Evolutionary conservation across 1,284 basidiomycete genomes (phyloP).

Genomic region (Tylopilus sp.): DNA sequence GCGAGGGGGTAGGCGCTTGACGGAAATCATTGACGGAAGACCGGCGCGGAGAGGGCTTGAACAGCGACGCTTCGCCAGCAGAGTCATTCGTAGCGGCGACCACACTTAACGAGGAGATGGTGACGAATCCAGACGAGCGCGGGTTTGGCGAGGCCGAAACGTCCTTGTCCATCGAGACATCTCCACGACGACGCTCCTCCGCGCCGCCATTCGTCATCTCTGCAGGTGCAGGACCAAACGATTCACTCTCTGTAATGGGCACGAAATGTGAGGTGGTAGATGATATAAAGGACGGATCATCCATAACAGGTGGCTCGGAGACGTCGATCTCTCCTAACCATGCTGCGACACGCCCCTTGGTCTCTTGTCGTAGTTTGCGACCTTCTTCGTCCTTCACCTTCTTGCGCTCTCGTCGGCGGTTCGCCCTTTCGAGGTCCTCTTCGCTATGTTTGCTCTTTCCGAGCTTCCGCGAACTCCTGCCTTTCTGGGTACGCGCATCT

Average conservation of each 20-base stretch:
- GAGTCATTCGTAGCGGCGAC: not conserved
- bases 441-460: conserved; percentile 31
- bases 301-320: conserved; percentile 37
- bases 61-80: conserved; percentile 1
- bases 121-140: conserved; percentile 68
- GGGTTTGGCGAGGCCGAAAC: conserved; percentile 51
- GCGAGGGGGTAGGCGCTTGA: conserved; percentile 9
- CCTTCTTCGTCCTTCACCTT: conserved; percentile 29
- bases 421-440: conserved; percentile 33
- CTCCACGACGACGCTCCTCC: conserved; percentile 1
- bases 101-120: conserved; percentile 49
- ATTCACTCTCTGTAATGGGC: conserved; percentile 21
- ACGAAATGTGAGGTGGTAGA: conserved; percentile 26
- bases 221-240: conserved; percentile 17
- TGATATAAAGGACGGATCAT: conserved; percentile 23
- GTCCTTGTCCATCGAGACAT: conserved; percentile 17
- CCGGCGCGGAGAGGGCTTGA: conserved; percentile 20
- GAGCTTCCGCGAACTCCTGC: conserved; percentile 24
- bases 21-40: conserved; percentile 25
- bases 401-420: conserved; percentile 22
- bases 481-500: conserved; percentile 31
- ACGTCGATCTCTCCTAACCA: conserved; percentile 66
- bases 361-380: conserved; percentile 43
- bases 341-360: conserved; percentile 68
- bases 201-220: conserved; percentile 12